Evolutionary conservation across 2,329 filamentous ascomycete genomes (phyloP), one percentile per base, ranked within the genome.

Genomic region (Talaromyces atroroseus): DNA sequence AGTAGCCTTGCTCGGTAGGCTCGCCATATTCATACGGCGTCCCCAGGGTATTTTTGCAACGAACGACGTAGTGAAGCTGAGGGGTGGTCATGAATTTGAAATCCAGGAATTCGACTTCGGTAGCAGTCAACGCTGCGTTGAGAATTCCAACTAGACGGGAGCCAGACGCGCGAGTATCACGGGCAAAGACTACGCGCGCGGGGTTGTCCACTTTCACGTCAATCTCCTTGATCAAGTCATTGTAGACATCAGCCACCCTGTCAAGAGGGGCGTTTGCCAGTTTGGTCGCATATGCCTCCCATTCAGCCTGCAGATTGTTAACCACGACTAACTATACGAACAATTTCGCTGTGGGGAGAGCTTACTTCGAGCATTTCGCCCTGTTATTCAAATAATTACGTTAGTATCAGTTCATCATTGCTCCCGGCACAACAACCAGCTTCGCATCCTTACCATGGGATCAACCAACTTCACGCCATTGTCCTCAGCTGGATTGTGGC

Each of bases 391-490:
- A 52, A 51, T 58, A 20, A 42, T 12, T 11, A 21, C n/a, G 64
- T 60, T 49, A 63, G 60, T 56, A 36, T 36, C 32, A 36, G 14
- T 26, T 36, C 32, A 36, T 36, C 32, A 18, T 60, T 59, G 57
- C 42, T 50, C 26, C 20, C 16, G 6, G 11, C 4, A 29, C 29
- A 16, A 21, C n/a, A 56, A 51, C 23, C 23, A 16, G n/a, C 45
- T 23, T 23, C n/a, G 24, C 46, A 26, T 20, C 18, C 68, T 62
- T 57, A 85, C 83, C 86, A 95, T 88, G 12, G 94, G 94, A 73
- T 99, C 94, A 61, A 99, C 90, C 64, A 99, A 84, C 81, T 96
- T 96, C 72, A 96, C 88, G 52, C 91, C 91, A 73, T 96, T 96
- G 75, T 96, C 91, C 65, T 84, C 81, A 34, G 91, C 87, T 18